phyloP scores from a whole-genome alignment of 164 flowering plant species.

The Brasenia schreberi region DNA sequence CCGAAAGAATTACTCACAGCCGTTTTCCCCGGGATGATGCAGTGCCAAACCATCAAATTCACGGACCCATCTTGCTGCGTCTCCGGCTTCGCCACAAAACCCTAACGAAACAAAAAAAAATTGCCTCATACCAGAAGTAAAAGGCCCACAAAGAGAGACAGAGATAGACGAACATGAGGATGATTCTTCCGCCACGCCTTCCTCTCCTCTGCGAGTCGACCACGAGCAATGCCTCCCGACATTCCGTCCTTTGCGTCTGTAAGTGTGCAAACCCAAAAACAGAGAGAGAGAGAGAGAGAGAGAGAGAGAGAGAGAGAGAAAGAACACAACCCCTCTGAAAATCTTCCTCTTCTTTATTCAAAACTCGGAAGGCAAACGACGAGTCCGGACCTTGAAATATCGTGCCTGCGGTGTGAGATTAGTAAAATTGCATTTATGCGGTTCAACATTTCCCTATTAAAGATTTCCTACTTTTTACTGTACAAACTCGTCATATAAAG shows the following conservation, averaged over 20 bases:
- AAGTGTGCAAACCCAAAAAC: not conserved
- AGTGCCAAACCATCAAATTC: constrained; percentile 79
- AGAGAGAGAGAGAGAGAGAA: not conserved
- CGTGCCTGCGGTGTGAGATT: too few relatives aligned
- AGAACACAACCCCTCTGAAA: not conserved
- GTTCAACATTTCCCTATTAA: too few relatives aligned
- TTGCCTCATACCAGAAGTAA: too few relatives aligned
- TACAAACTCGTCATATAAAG: too few relatives aligned
- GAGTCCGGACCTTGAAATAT: too few relatives aligned
- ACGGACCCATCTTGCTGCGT: constrained; percentile 58
- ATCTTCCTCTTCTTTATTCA: not conserved
- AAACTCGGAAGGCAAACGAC: too few relatives aligned
- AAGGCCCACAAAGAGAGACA: not conserved
- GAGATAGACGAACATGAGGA: constrained; percentile 41
- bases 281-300: not conserved
- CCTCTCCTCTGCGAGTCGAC: constrained; percentile 70
- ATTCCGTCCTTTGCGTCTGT: constrained; percentile 8
- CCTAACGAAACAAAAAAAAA: constrained; percentile 20
- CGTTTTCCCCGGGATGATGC: constrained; percentile 74
- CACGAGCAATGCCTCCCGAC: constrained; percentile 83
- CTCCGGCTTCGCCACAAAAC: constrained; percentile 83
- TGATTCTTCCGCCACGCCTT: constrained; percentile 85
- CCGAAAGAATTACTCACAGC: constrained; percentile 27
- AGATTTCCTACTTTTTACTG: too few relatives aligned
- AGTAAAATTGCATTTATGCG: too few relatives aligned